Base-by-base conservation (phyloP, 495 filamentous ascomycete genomes). In the Neurospora terricola region DNA sequence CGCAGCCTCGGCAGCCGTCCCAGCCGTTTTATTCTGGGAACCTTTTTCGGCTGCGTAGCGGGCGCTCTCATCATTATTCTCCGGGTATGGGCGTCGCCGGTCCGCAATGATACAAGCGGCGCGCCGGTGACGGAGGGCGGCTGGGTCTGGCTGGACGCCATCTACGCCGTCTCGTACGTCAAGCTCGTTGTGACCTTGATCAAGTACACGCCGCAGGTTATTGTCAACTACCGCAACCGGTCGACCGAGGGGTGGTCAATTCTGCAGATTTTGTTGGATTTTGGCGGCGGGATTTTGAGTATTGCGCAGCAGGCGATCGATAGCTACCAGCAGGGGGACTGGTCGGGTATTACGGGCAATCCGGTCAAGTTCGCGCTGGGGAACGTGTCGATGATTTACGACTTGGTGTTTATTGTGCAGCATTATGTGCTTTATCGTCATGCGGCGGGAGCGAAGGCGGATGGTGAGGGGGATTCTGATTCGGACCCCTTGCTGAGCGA, bases 201-300 rank as follows among this genome's bases (percentile, higher is more conserved):
- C 76, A 99, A 99, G 80, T 99, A 98, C 81, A 87, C 92, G 43
- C 96, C 96, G 14, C 96, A 99, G 82, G 90, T 90, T 12, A 85
- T 89, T 74, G 84, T 91, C 74, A 98, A 98, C 83, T 94, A 92
- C 77, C 86, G 88, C 78, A 91, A 93, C 69, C 85, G 90, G 73
- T 94, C 92, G 42, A 99, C 96, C 2, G 82, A 84, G 38, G 96
- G 96, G 42, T 98, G 94, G 94, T 90, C 87, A 72, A 98, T 98
- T 72, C 77, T 82, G 59, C 92, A 94, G 80, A 94, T 96, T 72
- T 84, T 97, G n/a, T 83, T 98, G 18, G 96, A 98, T 77, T 83
- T 97, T 75, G 78, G 84, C 12, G 96, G 96, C 4, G 93, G 94
- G 16, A 76, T 95, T 5, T 81, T 98, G n/a, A 96, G 93, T 38